Evolutionary conservation across 192 early-diverging fungal genomes (phyloP), one percentile per base, ranked within the genome.

Genomic region (Coemansia sp.): DNA sequence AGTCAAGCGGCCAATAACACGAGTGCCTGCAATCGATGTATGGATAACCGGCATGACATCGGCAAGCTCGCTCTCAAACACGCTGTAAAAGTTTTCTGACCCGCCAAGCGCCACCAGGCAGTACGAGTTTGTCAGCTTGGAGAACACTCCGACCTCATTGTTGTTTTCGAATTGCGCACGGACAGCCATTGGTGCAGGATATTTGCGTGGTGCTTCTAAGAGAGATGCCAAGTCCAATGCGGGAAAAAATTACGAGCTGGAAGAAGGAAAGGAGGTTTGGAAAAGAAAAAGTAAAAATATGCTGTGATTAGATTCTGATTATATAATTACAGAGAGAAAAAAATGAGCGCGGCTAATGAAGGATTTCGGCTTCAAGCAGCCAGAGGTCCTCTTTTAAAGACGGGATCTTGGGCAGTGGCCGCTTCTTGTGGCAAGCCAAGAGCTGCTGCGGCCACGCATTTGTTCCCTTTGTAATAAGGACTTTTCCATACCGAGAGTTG

Each of bases 81-180:
- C 69, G 43, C 75, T 74, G 85, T 99, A 99, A 83, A 99, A 99
- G 88, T 98, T 99, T 69, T 97, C 96, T 11, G 94, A 97, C 36
- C 96, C 96, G 61, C 96, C 96, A 43, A 97, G 83, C 26, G 94
- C 93, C 31, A 97, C 94, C 56, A 99, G 82, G 73, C 91, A 93
- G 80, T 98, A 99, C 36, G 92, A 88, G 83, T 99, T 99, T 73
- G 96, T 99, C 61, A 99, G 86, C 60, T 88, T 85, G 69, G 94
- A 85, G 56, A 99, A 99, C 44, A 98, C 96, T 51, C 96, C 96
- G 76, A 99, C 93, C 76, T 99, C 96, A 81, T 97, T 97, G 80
- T 83, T 92, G 83, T 96, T 99, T 84, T 99, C 96, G 72, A 99
- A 99, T 81, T 94, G 92, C 23, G 94, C 92, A 73, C 93, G 72